Evolutionary conservation across 2,329 filamentous ascomycete species (phyloP).

Genomic region (Trichoderma semiorbis): DNA sequence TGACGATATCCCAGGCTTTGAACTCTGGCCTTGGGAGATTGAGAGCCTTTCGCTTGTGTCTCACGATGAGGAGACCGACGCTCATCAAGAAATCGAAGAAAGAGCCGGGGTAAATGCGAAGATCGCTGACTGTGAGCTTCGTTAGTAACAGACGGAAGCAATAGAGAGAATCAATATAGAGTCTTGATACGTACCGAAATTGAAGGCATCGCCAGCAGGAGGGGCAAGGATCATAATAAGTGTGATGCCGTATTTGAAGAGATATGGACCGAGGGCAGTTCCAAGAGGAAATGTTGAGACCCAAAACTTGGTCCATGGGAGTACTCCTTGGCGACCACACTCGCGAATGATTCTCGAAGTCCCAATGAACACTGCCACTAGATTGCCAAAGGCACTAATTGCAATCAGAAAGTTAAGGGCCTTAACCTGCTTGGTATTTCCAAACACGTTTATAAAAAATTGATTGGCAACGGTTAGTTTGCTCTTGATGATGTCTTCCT

Average conservation of each 20-base stretch:
- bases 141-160: constrained; percentile 14
- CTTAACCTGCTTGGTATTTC: constrained; percentile 43
- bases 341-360: constrained; percentile 57
- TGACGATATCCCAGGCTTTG: constrained; percentile 53
- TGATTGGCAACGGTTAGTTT: constrained; percentile 53
- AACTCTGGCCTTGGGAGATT: constrained; percentile 51
- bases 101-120: constrained; percentile 55
- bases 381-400: constrained; percentile 56
- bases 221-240: constrained; percentile 58
- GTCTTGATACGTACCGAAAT: constrained; percentile 45
- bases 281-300: constrained; percentile 61
- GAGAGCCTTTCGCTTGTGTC: constrained; percentile 50
- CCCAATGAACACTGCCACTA: constrained; percentile 54
- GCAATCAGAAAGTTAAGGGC: constrained; percentile 57
- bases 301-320: constrained; percentile 60
- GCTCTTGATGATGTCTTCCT: constrained; percentile 50
- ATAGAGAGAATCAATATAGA: neutral
- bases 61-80: constrained; percentile 55
- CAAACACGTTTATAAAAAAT: constrained; percentile 59
- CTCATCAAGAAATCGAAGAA: constrained; percentile 57
- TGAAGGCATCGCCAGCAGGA: constrained; percentile 62
- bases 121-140: constrained; percentile 51
- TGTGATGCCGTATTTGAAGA: constrained; percentile 55
- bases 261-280: constrained; percentile 58
- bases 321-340: constrained; percentile 58